Conservation (phyloP, 495 filamentous ascomycete species). For the Podospora pseudocomata region DNA sequence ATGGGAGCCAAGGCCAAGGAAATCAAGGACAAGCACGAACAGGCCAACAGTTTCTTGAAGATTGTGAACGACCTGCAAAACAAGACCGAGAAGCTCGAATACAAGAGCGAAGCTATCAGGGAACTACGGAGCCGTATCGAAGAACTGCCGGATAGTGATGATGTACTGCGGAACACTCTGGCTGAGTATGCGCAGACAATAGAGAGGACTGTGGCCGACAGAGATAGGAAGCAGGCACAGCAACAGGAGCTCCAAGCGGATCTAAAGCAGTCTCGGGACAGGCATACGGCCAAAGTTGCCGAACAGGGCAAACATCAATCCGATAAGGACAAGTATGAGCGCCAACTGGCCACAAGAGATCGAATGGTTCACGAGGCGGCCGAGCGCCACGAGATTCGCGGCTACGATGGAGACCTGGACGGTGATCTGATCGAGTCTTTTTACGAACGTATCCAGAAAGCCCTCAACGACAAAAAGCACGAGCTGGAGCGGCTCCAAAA, state of each 20-base stretch:
- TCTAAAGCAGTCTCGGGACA: slow-evolving; percentile 54
- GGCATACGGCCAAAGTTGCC: slow-evolving; percentile 66
- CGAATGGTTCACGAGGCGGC: slow-evolving; percentile 74
- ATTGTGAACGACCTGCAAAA: slow-evolving; percentile 66
- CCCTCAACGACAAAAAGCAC: slow-evolving; percentile 71
- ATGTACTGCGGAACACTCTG: slow-evolving; percentile 70
- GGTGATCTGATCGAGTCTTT: slow-evolving; percentile 71
- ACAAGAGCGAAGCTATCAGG: slow-evolving; percentile 56
- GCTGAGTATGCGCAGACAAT: slow-evolving; percentile 77
- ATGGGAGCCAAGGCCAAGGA: slow-evolving; percentile 39
- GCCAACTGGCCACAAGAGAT: slow-evolving; percentile 64
- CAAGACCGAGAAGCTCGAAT: slow-evolving; percentile 53
- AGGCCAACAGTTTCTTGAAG: slow-evolving; percentile 45
- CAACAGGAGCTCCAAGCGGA: slow-evolving; percentile 62
- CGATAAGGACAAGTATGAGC: slow-evolving; percentile 80
- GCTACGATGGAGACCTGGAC: slow-evolving; percentile 74
- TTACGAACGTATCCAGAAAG: slow-evolving; percentile 69
- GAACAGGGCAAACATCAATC: slow-evolving; percentile 83
- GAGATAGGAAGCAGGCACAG: slow-evolving; percentile 55
- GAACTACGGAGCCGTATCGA: slow-evolving; percentile 67
- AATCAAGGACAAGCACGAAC: slow-evolving; percentile 42
- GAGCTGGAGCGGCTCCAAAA: slow-evolving; percentile 68
- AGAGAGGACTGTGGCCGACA: slow-evolving; percentile 57
- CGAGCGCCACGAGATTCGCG: slow-evolving; percentile 73
- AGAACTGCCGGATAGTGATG: slow-evolving; percentile 73